These are phyloP conservation scores for Drechslerella stenobrocha DNA, from an alignment of 2,329 filamentous ascomycete species.

Conservation along the genomic window DNA sequence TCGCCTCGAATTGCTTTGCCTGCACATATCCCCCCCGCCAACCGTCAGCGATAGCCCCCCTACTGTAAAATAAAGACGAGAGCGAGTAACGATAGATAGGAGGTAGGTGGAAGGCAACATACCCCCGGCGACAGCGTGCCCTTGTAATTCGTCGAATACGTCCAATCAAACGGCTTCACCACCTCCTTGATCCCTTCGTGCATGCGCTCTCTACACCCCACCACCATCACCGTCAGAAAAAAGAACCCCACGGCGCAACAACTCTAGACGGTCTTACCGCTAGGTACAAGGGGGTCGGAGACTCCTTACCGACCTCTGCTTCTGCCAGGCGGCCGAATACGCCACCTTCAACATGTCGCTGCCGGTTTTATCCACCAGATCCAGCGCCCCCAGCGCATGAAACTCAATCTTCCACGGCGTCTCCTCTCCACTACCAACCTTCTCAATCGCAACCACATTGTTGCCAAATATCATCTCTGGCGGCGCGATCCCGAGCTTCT, in stretches of 20 bases:
- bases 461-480: constrained; percentile 99
- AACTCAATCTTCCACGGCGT: constrained; percentile 74
- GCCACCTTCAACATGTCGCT: constrained; percentile 85
- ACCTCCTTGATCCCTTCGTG: constrained; percentile 87
- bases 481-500: constrained; percentile 77
- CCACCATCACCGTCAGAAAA: neutral
- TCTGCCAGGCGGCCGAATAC: constrained; percentile 86
- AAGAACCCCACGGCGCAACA: constrained; percentile 55
- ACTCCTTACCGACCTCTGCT: constrained; percentile 60
- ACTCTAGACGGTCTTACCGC: no score
- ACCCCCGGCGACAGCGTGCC: constrained; percentile 64
- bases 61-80: neutral
- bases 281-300: no score
- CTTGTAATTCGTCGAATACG: constrained; percentile 84
- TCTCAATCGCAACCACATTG: constrained; percentile 76
- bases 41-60: neutral
- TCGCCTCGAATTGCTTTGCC: constrained; percentile 50
- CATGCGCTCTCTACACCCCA: constrained; percentile 67
- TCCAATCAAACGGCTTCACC: constrained; percentile 97
- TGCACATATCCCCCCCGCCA: neutral
- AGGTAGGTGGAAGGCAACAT: constrained; percentile 50
- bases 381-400: constrained; percentile 82
- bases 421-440: constrained; percentile 62
- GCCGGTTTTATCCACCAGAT: constrained; percentile 91
- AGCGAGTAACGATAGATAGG: neutral